These are phyloP conservation scores for Stemphylium lycopersici DNA, from an alignment of 2,329 filamentous ascomycete genomes.

Conservation along the genomic window DNA sequence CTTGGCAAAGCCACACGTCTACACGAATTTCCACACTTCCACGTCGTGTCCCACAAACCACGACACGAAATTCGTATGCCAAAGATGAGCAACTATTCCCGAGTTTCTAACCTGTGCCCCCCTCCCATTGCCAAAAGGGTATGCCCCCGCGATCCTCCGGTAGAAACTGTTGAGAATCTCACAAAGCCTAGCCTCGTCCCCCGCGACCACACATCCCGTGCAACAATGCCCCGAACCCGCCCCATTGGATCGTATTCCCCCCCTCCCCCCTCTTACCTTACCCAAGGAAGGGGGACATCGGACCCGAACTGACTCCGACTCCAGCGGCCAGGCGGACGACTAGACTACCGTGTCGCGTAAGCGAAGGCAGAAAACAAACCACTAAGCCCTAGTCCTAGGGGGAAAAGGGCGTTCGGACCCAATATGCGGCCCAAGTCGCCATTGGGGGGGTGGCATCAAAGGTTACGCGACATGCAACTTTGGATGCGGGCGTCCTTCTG, in stretches of 20 bases:
- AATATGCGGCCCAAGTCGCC: background rate
- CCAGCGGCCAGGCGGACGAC: background rate
- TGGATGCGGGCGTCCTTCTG: background rate
- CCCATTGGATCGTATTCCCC: background rate
- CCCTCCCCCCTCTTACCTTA: too few relatives aligned
- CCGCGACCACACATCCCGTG: background rate
- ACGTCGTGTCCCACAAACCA: too few relatives aligned
- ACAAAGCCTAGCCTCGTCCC: background rate
- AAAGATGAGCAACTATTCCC: too few relatives aligned
- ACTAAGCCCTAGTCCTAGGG: background rate
- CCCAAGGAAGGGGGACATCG: background rate
- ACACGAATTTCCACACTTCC: too few relatives aligned
- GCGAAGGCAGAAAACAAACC: background rate
- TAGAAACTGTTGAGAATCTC: too few relatives aligned
- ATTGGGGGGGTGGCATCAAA: too few relatives aligned
- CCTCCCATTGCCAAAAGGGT: too few relatives aligned
- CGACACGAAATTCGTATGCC: too few relatives aligned
- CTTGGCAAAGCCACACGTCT: too few relatives aligned
- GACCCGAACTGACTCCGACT: conserved; percentile 1
- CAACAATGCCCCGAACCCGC: background rate
- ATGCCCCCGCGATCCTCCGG: too few relatives aligned
- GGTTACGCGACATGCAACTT: too few relatives aligned
- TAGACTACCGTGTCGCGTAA: conserved; percentile 1
- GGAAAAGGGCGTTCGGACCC: background rate
- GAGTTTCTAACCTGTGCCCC: too few relatives aligned